Evolutionary conservation across 2,329 filamentous ascomycete species (phyloP), one percentile per base, ranked within the genome.

Genomic region (Fusarium nygamai): DNA sequence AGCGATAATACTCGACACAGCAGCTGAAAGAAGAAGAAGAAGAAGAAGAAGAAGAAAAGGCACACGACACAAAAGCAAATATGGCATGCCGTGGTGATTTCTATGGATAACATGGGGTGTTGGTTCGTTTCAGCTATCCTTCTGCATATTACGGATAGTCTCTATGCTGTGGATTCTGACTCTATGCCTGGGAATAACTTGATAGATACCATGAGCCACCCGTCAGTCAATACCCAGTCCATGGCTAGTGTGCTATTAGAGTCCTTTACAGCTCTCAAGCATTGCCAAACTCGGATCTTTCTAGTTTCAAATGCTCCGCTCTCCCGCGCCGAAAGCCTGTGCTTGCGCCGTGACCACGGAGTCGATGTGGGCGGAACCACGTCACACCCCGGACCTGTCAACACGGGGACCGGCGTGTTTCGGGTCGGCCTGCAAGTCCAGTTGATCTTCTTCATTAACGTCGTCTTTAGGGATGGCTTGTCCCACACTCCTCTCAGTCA

Each of bases 41-140:
- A 62, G 59, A 66, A 31, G 11, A 12, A 17, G 20, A 33, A 31
- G 16, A n/a, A 33, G 12, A 61, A 64, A 43, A 43, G 20, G 54
- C 53, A 69, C 67, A 64, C 54, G 54, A 41, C 66, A 73, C 48
- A 64, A 56, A 69, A 72, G 62, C 57, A 60, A 58, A 53, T 46
- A 43, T 56, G 24, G 38, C 54, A 48, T 56, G 27, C 57, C 39
- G 17, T 39, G 43, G 27, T 39, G 27, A 56, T 51, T 17, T 10
- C 22, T 61, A 53, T 57, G 59, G 48, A 64, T 34, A 62, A 61
- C 39, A 33, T 53, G 58, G 63, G 51, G 43, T 46, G 47, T 53
- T 63, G 64, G 38, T 22, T 44, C 22, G 61, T 24, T 43, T 51
- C 38, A 34, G 22, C 34, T 64, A 27, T 29, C 36, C 46, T 47